These are phyloP conservation scores for Dinochytrium kinnereticum DNA, from an alignment of 371 early-diverging fungal species.

Conservation along the genomic window DNA sequence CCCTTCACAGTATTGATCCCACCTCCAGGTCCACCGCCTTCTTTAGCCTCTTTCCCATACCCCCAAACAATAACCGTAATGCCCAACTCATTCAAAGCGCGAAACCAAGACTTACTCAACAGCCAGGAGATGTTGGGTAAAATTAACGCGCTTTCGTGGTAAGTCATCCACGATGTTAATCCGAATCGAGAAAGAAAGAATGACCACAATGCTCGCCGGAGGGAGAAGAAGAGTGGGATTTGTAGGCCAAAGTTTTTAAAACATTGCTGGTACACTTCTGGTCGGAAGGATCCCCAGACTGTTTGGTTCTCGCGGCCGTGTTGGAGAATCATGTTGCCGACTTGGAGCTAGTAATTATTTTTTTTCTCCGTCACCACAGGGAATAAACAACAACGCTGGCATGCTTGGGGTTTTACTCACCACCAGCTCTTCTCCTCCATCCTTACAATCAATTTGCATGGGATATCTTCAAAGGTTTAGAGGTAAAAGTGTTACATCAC, in stretches of 20 bases:
- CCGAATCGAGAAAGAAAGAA: conserved; percentile 40
- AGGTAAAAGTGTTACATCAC: background rate
- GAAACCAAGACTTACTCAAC: conserved; percentile 38
- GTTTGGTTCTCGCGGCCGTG: conserved; percentile 39
- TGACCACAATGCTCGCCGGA: conserved; percentile 23
- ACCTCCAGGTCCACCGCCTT: conserved; percentile 37
- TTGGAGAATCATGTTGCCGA: conserved; percentile 38
- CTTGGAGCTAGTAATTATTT: conserved; percentile 3
- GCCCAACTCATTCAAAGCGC: conserved; percentile 42
- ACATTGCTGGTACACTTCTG: conserved; percentile 4
- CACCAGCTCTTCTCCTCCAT: conserved; percentile 46
- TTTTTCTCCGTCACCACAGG: too few relatives aligned
- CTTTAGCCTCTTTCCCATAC: conserved; percentile 29
- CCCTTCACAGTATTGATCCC: conserved; percentile 44
- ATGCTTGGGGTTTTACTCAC: too few relatives aligned
- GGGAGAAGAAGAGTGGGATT: conserved; percentile 50
- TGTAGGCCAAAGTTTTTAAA: conserved; percentile 26
- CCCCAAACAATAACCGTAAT: conserved; percentile 47
- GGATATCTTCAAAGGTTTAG: conserved; percentile 30
- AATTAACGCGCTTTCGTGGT: conserved; percentile 44
- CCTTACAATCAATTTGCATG: conserved; percentile 57
- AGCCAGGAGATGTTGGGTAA: conserved; percentile 43
- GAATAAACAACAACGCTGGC: too few relatives aligned
- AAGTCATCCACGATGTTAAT: conserved; percentile 36
- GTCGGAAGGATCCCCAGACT: conserved; percentile 48